Percentiles rank a stretch among this genome's conserved stretches.
Conservation (phyloP, 345 rosid genomes). For the Dimocarpus longan region DNA sequence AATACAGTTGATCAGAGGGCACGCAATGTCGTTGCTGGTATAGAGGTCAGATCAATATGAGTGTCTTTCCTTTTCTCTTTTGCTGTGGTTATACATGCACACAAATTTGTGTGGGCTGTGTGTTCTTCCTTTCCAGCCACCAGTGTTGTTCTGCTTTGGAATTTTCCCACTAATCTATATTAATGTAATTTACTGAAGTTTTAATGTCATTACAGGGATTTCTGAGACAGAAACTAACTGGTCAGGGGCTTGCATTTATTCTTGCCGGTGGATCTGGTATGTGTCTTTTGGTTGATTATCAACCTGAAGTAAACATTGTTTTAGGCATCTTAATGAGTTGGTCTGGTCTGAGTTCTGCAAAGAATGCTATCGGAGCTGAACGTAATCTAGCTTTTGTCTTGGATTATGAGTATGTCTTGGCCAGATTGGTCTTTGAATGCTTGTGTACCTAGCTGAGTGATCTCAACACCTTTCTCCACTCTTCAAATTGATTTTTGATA, state of each 20-base stretch:
- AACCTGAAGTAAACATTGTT: background rate
- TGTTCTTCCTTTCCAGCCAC: background rate
- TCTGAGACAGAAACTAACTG: conserved; percentile 85
- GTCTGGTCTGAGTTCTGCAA: conserved; percentile 4
- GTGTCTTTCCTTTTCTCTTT: background rate
- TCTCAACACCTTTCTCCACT: background rate
- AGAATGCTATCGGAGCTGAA: conserved; percentile 5
- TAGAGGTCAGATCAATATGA: conserved; percentile 61
- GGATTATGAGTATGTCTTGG: conserved; percentile 1
- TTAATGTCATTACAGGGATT: conserved; percentile 58
- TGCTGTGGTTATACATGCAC: background rate
- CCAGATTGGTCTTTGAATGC: background rate
- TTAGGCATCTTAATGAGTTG: background rate
- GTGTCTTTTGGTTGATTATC: conserved; percentile 16
- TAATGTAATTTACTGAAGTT: conserved; percentile 15
- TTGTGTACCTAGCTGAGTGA: background rate
- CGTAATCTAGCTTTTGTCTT: background rate
- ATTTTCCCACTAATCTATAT: conserved; percentile 10
- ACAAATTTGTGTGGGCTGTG: background rate
- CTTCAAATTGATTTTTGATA: background rate
- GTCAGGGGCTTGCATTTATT: conserved; percentile 96
- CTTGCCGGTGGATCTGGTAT: conserved; percentile 97
- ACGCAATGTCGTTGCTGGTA: conserved; percentile 61
- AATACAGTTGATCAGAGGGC: conserved; percentile 77
- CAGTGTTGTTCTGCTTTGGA: background rate